Base-by-base conservation (phyloP, 768 basidiomycete species). In the Podaxis sp. region DNA sequence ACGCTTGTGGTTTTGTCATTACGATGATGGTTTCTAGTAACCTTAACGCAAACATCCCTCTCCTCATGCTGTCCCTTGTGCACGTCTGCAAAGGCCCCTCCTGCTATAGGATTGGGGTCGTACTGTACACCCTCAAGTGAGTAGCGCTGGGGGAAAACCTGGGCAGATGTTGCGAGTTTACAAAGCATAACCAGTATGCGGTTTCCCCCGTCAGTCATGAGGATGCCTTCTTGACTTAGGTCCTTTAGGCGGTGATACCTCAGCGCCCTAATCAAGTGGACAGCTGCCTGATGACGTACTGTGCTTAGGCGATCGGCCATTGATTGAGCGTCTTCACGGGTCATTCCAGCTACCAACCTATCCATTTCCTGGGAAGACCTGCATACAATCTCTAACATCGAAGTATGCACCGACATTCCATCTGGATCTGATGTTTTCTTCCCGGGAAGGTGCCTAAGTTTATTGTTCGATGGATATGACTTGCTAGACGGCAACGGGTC, bases 11-110 rank as follows among this genome's bases (percentile, higher is more conserved):
- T 8, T 33, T 10, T 33, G 30, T 10, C 30, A 0, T 8, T 8
- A 30, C 8, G 7, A 30, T 1, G 1, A 2, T 8, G 10, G 7
- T 8, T 33, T 33, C 7, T 2, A 8, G 30, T 8, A 33, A 33
- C 30, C 2, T 33, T 33, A 2, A 33, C 1, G 1, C 8, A 8
- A 0, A 33, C 30, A 33, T 0, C 0, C 5, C 0, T 30, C 5
- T 7, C 0, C 28, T 30, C 3, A 6, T 30, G 1, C 6, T 1
- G 28, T 7, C 28, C 30, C 30, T 2, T 33, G 8, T 33, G 8
- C 7, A 33, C 30, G 10, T 33, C 30, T 8, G 1, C 30, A 7
- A 46, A 46, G 0, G 0, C 6, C 0, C 44, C 44, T 20, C 2
- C 17, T 46, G 44, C 15, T 10, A 46, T 2, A 8, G 15, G 8